Conservation (phyloP, 768 basidiomycete species). For the Suillus occidentalis region DNA sequence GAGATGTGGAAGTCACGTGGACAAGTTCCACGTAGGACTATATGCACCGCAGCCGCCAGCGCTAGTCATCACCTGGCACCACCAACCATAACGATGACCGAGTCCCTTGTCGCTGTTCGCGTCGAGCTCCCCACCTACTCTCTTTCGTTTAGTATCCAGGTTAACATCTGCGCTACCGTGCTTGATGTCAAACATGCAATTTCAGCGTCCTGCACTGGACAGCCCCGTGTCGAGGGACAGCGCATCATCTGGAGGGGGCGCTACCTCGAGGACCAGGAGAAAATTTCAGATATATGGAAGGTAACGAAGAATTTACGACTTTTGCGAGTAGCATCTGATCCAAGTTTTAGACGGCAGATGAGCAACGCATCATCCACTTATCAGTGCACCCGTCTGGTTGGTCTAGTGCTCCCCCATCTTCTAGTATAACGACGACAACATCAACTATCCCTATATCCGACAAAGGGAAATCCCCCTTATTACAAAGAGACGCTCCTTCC, state of each 20-base stretch:
- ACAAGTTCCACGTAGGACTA: conserved; percentile 30
- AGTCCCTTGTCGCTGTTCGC: conserved; percentile 41
- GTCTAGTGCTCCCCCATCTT: conserved; percentile 52
- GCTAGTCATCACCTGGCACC: neutral
- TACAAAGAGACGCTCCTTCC: neutral
- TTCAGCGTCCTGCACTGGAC: conserved; percentile 55
- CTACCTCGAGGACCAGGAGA: conserved; percentile 62
- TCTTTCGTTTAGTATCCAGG: conserved; percentile 59
- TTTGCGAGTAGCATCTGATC: neutral
- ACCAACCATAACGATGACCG: conserved; percentile 22
- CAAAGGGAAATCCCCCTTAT: conserved; percentile 6
- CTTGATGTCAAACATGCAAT: conserved; percentile 71
- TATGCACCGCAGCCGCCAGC: neutral
- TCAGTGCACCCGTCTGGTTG: conserved; percentile 82
- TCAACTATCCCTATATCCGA: conserved; percentile 7
- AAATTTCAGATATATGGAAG: conserved; percentile 69
- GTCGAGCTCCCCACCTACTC: conserved; percentile 79
- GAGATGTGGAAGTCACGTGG: conserved; percentile 20
- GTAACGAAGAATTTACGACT: conserved; percentile 34
- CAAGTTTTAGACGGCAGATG: conserved; percentile 47
- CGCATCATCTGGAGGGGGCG: conserved; percentile 77
- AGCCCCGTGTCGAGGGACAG: conserved; percentile 69
- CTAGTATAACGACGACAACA: conserved; percentile 15
- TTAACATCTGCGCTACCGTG: conserved; percentile 49
- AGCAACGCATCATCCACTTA: conserved; percentile 66